Evolutionary conservation across 495 filamentous ascomycete species (phyloP).

Genomic region (Penicillium tannophilum): DNA sequence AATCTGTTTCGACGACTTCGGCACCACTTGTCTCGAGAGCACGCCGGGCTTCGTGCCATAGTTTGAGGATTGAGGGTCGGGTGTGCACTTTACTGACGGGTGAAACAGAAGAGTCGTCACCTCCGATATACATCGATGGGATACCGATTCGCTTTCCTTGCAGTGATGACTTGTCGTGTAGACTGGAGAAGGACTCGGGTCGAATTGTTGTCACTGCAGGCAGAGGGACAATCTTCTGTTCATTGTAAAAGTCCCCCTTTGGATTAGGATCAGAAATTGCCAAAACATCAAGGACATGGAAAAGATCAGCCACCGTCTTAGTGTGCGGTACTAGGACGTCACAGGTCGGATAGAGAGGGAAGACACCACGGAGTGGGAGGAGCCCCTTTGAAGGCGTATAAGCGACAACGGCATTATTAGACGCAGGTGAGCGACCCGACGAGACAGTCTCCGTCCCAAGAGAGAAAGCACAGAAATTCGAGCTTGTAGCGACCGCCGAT

Average conservation of each 20-base stretch:
- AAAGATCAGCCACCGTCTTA: conserved; percentile 34
- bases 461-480: conserved; percentile 41
- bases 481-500: conserved; percentile 38
- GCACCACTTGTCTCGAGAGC: conserved; percentile 33
- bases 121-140: conserved; percentile 40
- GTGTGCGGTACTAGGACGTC: conserved; percentile 42
- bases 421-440: conserved; percentile 41
- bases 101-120: conserved; percentile 21
- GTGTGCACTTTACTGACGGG: conserved; percentile 27
- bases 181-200: conserved; percentile 23
- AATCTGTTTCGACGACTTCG: conserved; percentile 36
- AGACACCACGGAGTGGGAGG: conserved; percentile 38
- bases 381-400: conserved; percentile 42
- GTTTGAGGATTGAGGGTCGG: conserved; percentile 31
- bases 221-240: conserved; percentile 30
- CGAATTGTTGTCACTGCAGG: conserved; percentile 30
- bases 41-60: conserved; percentile 31
- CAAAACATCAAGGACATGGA: conserved; percentile 35
- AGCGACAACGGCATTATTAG: conserved; percentile 39
- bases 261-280: conserved; percentile 29
- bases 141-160: conserved; percentile 36
- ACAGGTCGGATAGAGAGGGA: conserved; percentile 40
- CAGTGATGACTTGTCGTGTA: conserved; percentile 23
- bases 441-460: conserved; percentile 43
- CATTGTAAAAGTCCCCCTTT: conserved; percentile 38